Evolutionary conservation across 2,329 filamentous ascomycete genomes (phyloP).

Genomic region (Aspergillus clavatus): DNA sequence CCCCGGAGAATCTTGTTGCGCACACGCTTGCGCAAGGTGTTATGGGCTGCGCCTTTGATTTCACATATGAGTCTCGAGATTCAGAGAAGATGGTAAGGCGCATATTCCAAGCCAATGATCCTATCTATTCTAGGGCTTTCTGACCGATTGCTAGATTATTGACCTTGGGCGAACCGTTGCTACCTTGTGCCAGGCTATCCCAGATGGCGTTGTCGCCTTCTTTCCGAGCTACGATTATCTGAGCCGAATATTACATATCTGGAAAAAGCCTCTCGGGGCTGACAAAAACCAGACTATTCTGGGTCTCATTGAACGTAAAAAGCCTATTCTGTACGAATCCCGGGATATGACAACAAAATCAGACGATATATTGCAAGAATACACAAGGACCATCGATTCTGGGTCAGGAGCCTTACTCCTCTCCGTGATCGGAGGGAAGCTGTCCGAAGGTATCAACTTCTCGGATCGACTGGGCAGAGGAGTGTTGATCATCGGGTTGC

Average conservation of each 20-base stretch:
- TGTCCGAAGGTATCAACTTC: slow-evolving; percentile 98
- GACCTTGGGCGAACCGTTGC: slow-evolving; percentile 71
- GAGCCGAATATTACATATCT: slow-evolving; percentile 62
- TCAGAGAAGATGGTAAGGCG: slow-evolving; percentile 56
- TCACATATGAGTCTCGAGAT: slow-evolving; percentile 74
- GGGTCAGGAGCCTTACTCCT: slow-evolving; percentile 72
- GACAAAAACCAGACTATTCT: slow-evolving; percentile 26
- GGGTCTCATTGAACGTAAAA: slow-evolving; percentile 29
- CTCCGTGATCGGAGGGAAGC: slow-evolving; percentile 86
- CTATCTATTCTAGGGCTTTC: neutral
- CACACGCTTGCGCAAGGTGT: slow-evolving; percentile 58
- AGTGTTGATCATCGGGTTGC: slow-evolving; percentile 85
- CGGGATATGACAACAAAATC: slow-evolving; percentile 42
- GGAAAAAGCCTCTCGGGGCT: slow-evolving; percentile 47
- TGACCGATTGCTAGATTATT: slow-evolving; percentile 45
- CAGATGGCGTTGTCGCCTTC: slow-evolving; percentile 88
- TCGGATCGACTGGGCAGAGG: slow-evolving; percentile 83
- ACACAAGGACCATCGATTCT: slow-evolving; percentile 61
- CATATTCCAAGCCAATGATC: neutral
- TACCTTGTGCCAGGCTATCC: slow-evolving; percentile 67
- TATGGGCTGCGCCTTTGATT: slow-evolving; percentile 63
- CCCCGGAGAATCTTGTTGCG: slow-evolving; percentile 71
- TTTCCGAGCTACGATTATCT: slow-evolving; percentile 95
- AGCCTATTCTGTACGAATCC: slow-evolving; percentile 51
- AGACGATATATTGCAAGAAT: slow-evolving; percentile 69